These are phyloP conservation scores for Gossypium trilobum DNA, from an alignment of 441 rosid genomes.

Conservation along the genomic window DNA sequence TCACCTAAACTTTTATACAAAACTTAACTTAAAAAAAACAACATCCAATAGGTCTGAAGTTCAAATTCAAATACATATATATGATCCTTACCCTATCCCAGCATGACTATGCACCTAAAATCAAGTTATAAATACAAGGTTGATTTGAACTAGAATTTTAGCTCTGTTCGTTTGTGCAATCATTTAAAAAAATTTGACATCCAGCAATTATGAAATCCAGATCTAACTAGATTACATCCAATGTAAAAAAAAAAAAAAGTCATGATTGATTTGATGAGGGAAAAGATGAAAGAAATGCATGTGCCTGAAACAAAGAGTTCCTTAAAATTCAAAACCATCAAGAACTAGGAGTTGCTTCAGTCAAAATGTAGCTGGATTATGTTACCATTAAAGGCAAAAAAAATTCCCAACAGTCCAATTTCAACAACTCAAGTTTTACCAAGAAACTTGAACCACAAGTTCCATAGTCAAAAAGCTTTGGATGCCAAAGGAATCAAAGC, in stretches of 20 bases:
- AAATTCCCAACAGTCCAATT: conserved; percentile 20
- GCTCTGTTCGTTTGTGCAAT: too few species aligned
- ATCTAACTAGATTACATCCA: too few species aligned
- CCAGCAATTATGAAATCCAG: too few species aligned
- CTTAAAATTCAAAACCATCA: conserved; percentile 20
- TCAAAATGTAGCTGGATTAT: conserved; percentile 13
- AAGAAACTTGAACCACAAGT: conserved; percentile 28
- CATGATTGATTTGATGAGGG: background rate
- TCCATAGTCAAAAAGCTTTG: conserved; percentile 19
- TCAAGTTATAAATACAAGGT: too few species aligned
- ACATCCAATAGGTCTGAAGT: background rate
- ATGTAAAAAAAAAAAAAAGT: background rate
- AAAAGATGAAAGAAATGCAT: conserved; percentile 14
- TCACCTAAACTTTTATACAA: background rate
- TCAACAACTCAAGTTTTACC: conserved; percentile 26
- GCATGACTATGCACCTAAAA: too few species aligned
- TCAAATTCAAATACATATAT: background rate
- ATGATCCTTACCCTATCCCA: background rate
- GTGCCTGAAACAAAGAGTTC: conserved; percentile 20
- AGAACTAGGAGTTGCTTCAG: conserved; percentile 13
- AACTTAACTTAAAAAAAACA: background rate
- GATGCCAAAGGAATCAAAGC: conserved; percentile 31
- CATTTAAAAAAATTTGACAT: too few species aligned
- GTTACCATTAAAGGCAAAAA: background rate
- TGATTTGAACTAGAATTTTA: too few species aligned